These are phyloP conservation scores for Nannochloropsis oceanica DNA, from an alignment of 108 stramenopile genomes.

Conservation along the genomic window DNA sequence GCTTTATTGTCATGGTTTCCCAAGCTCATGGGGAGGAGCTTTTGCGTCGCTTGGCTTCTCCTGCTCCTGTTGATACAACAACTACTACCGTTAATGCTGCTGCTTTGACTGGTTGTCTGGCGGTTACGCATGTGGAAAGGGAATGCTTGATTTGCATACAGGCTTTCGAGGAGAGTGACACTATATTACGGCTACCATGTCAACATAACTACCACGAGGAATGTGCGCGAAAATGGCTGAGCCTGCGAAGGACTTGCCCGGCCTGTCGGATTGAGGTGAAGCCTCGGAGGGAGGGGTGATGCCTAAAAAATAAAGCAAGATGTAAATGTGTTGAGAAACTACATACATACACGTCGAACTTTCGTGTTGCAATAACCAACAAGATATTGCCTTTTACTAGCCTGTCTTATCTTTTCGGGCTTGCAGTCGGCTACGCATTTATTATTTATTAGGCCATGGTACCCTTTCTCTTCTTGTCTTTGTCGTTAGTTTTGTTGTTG, in stretches of 20 bases:
- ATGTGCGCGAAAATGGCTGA: not conserved
- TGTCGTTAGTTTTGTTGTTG: too few species aligned
- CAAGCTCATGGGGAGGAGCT: not conserved
- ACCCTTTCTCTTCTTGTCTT: too few species aligned
- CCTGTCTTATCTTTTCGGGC: too few species aligned
- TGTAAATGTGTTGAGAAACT: too few species aligned
- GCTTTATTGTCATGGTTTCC: not conserved
- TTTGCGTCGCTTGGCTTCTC: not conserved
- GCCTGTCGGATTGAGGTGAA: not conserved
- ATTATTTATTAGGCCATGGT: too few species aligned
- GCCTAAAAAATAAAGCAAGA: too few species aligned
- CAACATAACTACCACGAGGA: not conserved
- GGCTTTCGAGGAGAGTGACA: not conserved
- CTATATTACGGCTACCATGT: not conserved
- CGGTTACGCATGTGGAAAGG: not conserved
- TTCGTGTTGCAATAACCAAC: too few species aligned
- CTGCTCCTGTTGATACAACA: not conserved
- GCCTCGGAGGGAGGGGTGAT: not conserved
- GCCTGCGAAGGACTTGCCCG: not conserved
- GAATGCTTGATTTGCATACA: not conserved
- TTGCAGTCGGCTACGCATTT: too few species aligned
- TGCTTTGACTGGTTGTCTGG: not conserved
- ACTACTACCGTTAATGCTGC: not conserved
- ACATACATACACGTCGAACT: too few species aligned
- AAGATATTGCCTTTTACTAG: too few species aligned